Conservation (phyloP, 208 protist species). For the Leishmania martiniquensis region DNA sequence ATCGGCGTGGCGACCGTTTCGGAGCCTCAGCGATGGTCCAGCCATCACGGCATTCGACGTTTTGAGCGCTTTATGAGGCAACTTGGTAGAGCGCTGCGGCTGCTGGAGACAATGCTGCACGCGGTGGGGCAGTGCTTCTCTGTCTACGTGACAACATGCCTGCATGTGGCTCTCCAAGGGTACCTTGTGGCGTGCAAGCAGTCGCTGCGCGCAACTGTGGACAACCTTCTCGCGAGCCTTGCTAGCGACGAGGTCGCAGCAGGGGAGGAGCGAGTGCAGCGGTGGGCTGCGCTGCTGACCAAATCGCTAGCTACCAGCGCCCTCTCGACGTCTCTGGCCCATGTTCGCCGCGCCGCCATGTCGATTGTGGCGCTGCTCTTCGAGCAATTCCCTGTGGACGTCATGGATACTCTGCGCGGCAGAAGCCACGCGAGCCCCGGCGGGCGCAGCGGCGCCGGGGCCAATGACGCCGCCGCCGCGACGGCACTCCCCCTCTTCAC, state of each 20-base stretch:
- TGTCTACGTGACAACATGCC: slow-evolving; percentile 63
- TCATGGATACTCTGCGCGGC: slow-evolving; percentile 50
- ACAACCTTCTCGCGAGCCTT: slow-evolving; percentile 18
- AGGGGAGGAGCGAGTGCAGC: slow-evolving; percentile 17
- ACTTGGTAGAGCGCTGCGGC: slow-evolving; percentile 54
- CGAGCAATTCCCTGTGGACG: slow-evolving; percentile 82
- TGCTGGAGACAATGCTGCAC: slow-evolving; percentile 69
- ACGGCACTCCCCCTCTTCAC: slow-evolving; percentile 20
- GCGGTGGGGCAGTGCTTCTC: slow-evolving; percentile 71
- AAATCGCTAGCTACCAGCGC: slow-evolving; percentile 38
- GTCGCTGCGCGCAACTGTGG: slow-evolving; percentile 38
- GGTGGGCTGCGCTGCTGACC: slow-evolving; percentile 31
- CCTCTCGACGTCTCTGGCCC: slow-evolving; percentile 49
- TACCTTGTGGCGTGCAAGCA: slow-evolving; percentile 85
- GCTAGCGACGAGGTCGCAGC: background rate
- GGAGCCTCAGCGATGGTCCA: slow-evolving; percentile 19
- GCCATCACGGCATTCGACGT: slow-evolving; percentile 40
- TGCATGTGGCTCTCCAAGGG: slow-evolving; percentile 61
- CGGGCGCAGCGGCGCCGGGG: background rate
- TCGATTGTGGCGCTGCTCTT: slow-evolving; percentile 63
- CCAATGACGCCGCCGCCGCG: background rate
- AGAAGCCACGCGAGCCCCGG: slow-evolving; percentile 3
- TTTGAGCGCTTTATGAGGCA: slow-evolving; percentile 70
- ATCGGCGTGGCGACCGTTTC: background rate
- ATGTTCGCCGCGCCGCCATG: slow-evolving; percentile 56